Evolutionary conservation across 2,329 filamentous ascomycete species (phyloP).

Genomic region (Elsinoe australis): DNA sequence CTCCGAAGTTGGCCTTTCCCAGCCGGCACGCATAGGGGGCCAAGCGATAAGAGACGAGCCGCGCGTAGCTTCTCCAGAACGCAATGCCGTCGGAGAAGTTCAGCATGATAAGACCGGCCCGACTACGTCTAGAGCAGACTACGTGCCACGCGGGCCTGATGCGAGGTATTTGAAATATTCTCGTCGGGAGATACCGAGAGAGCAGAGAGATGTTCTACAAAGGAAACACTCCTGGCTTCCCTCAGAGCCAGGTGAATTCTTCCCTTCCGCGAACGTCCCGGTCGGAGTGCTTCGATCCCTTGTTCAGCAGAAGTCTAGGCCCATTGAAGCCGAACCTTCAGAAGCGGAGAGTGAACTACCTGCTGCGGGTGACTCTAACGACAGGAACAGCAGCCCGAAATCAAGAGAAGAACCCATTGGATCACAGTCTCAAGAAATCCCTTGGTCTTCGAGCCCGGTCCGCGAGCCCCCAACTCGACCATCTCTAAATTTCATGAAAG

Average conservation of each 20-base stretch:
- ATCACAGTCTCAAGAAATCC: neutral
- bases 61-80: too few relatives aligned
- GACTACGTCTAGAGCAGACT: neutral
- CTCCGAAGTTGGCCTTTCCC: too few relatives aligned
- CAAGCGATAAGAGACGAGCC: too few relatives aligned
- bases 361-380: too few relatives aligned
- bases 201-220: conserved; percentile 46
- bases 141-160: conserved; percentile 12
- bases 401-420: too few relatives aligned
- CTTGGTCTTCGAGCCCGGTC: conserved; percentile 16
- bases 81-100: too few relatives aligned
- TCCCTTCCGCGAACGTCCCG: conserved; percentile 36
- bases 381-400: too few relatives aligned
- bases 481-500: neutral
- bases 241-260: conserved; percentile 29
- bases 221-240: conserved; percentile 36
- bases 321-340: neutral
- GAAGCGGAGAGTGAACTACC: neutral
- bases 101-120: too few relatives aligned
- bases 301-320: neutral
- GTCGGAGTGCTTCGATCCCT: conserved; percentile 27
- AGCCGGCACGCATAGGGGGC: too few relatives aligned
- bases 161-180: conserved; percentile 21
- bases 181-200: conserved; percentile 32
- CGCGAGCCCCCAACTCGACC: conserved; percentile 2